Evolutionary conservation across 2,329 filamentous ascomycete species (phyloP), one percentile per base, ranked within the genome.

Genomic region (Aspergillus japonicus): DNA sequence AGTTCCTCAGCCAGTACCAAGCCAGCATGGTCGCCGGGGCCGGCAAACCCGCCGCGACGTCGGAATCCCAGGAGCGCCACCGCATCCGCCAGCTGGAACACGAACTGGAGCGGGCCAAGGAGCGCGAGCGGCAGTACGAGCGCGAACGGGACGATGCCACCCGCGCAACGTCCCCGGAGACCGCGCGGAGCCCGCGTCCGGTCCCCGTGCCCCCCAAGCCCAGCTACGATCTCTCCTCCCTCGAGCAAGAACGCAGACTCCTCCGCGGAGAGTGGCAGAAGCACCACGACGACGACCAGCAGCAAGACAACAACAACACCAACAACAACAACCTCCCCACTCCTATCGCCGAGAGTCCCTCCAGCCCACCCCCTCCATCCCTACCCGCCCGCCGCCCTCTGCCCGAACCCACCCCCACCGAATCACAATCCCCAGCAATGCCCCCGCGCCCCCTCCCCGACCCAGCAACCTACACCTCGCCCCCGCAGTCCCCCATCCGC

Each of bases 1-100:
- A 96, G 71, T 93, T 89, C 68, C 83, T 96, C 54, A 94, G 90
- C 70, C 90, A 96, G 71, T 96, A 96, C 72, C 89, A 91, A 73
- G 87, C 88, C 21, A 88, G 91, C 66, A 87, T 90, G 71, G 74
- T 26, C 26, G 26, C 81, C 62, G 70, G 75, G 56, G 66, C 70
- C 67, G 69, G 67, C 72, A 53, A 35, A 16, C 76, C 60, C 71
- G 77, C 69, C 23, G 76, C 70, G 21, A 75, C 81, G 39, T 42
- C 39, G 56, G 83, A 77, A 61, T 80, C 78, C 24, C 75, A 80
- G 2, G 85, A 94, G 73, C 85, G 82, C 63, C 84, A 82, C 64
- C 87, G 92, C 47, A 88, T 97, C 63, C 85, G 85, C 68, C 89
- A 97, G 72, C 82, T 98, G 5, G 94, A 98, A 77, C 81, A 83